Evolutionary conservation across 371 early-diverging fungal genomes (phyloP).

Genomic region (Choanephora cucurbitarum): DNA sequence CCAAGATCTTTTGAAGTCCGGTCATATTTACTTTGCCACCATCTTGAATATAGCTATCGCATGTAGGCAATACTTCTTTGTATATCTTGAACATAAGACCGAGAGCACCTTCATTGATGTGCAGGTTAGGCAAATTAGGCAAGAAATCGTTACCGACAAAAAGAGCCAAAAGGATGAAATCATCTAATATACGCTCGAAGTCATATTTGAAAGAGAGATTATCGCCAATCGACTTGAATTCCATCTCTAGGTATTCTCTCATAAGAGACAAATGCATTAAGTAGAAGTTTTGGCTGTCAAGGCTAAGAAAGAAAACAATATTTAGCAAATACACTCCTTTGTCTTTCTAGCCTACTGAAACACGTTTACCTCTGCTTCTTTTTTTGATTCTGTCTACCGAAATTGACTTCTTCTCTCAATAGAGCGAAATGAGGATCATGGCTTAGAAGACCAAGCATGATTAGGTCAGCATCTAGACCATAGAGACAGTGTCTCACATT

Average conservation of each 20-base stretch:
- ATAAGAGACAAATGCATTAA: conserved; percentile 86
- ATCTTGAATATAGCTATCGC: conserved; percentile 87
- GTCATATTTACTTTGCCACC: conserved; percentile 73
- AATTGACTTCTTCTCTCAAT: conserved; percentile 95
- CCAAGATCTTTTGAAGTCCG: conserved; percentile 65
- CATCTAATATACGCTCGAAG: conserved; percentile 94
- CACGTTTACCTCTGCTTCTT: conserved; percentile 46
- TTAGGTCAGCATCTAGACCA: conserved; percentile 98
- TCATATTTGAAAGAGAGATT: conserved; percentile 70
- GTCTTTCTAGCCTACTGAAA: too few relatives aligned
- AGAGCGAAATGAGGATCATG: conserved; percentile 97
- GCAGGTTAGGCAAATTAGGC: conserved; percentile 93
- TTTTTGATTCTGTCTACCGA: conserved; percentile 68
- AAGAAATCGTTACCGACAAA: conserved; percentile 99
- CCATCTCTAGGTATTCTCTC: conserved; percentile 91
- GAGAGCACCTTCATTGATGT: conserved; percentile 94
- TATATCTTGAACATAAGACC: conserved; percentile 86
- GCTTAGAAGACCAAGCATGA: conserved; percentile 95
- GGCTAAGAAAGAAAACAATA: conserved; percentile 22
- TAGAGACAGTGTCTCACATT: conserved; percentile 96
- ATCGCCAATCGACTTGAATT: conserved; percentile 66
- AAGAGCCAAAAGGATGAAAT: conserved; percentile 93
- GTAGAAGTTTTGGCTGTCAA: conserved; percentile 70
- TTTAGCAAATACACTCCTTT: too few relatives aligned
- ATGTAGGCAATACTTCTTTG: conserved; percentile 66